Conservation (phyloP, 164 flowering plant genomes). For the Tetrastigma voinierianum region DNA sequence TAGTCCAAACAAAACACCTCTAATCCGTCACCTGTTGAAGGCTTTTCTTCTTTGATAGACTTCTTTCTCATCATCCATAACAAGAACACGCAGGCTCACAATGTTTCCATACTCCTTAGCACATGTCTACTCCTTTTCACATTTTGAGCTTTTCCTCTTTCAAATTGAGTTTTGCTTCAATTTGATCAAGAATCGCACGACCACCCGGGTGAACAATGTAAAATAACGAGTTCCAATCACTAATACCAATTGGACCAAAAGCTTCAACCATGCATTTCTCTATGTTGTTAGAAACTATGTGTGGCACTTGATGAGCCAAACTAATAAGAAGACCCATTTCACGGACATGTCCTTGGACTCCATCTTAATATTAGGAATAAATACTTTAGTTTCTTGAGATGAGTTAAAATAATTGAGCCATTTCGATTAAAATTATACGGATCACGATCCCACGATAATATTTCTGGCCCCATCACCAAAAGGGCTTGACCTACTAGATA, state of each 20-base stretch:
- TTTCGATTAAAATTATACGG: not conserved
- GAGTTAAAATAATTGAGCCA: conserved; percentile 1
- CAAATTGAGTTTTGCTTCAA: not conserved
- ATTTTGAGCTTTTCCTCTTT: not conserved
- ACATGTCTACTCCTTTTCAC: not conserved
- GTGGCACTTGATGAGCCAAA: not conserved
- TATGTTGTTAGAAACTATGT: not conserved
- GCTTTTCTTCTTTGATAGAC: too few species aligned
- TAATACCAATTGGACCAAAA: not conserved
- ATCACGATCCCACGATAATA: conserved; percentile 1
- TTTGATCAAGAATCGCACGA: not conserved
- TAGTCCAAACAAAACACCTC: too few species aligned
- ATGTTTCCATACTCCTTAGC: conserved; percentile 12
- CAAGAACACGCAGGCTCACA: too few species aligned
- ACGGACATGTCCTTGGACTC: not conserved
- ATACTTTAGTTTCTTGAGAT: not conserved
- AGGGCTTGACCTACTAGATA: not conserved
- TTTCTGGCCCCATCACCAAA: conserved; percentile 10
- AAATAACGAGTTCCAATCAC: conserved; percentile 15
- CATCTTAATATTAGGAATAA: conserved; percentile 2
- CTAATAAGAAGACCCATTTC: conserved; percentile 1
- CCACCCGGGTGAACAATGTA: conserved; percentile 6
- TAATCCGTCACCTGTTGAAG: too few species aligned
- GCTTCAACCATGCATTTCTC: not conserved
- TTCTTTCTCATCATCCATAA: too few species aligned